These are phyloP conservation scores for Bruguiera parviflora DNA, from an alignment of 345 rosid species.

Conservation along the genomic window DNA sequence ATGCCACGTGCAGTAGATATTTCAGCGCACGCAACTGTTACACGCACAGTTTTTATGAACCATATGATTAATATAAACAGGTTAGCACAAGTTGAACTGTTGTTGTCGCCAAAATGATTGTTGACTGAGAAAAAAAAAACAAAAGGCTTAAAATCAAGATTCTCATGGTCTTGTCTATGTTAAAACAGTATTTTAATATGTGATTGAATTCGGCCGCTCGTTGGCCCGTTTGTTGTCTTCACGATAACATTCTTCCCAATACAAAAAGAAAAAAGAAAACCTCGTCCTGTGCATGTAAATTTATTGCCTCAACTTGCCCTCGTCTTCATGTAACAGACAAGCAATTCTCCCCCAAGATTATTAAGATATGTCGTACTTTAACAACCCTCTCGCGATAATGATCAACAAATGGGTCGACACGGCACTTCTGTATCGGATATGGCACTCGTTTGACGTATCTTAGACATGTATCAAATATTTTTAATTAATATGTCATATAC, in stretches of 20 bases:
- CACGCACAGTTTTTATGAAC: background rate
- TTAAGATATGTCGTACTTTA: background rate
- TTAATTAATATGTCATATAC: too few species aligned
- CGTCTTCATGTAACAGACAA: background rate
- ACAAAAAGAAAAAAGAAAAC: background rate
- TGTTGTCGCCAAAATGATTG: background rate
- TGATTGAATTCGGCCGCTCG: constrained; percentile 16
- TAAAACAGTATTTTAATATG: constrained; percentile 1
- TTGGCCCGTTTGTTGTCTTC: constrained; percentile 14
- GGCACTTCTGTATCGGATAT: too few species aligned
- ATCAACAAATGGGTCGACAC: too few species aligned
- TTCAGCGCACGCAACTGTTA: background rate
- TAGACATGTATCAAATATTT: too few species aligned
- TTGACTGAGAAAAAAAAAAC: background rate
- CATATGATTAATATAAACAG: background rate
- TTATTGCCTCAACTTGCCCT: background rate
- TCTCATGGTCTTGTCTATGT: constrained; percentile 19
- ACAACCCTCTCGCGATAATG: too few species aligned
- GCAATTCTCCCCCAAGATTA: background rate
- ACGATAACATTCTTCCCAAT: constrained; percentile 20
- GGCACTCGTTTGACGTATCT: too few species aligned
- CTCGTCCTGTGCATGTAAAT: background rate
- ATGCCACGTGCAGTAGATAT: background rate
- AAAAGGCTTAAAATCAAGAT: constrained; percentile 28
- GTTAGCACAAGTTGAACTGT: background rate